Percentiles rank a stretch among this genome's conserved stretches.
Conservation (phyloP, 2,329 filamentous ascomycete species). For the Sclerotinia subarctica region DNA sequence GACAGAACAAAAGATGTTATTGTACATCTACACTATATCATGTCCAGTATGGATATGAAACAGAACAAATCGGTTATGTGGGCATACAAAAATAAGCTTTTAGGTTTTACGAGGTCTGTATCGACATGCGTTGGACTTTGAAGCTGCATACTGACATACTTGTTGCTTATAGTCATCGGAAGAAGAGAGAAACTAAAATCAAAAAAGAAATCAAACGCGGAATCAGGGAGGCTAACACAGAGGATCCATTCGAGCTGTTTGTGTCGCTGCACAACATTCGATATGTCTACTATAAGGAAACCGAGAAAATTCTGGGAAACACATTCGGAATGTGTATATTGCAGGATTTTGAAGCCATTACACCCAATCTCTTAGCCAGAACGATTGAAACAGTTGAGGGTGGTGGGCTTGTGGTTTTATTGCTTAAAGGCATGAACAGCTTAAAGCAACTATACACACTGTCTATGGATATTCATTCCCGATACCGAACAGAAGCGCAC, state of each 20-base stretch:
- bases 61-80: slow-evolving; percentile 95
- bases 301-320: slow-evolving; percentile 96
- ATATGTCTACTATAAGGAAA: slow-evolving; percentile 99
- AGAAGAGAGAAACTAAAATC: slow-evolving; percentile 97
- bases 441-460: slow-evolving; percentile 95
- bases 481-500: slow-evolving; percentile 95
- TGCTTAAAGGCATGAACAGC: slow-evolving; percentile 95
- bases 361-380: slow-evolving; percentile 90
- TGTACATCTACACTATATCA: slow-evolving; percentile 89
- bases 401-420: slow-evolving; percentile 82
- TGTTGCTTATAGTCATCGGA: slow-evolving; percentile 66
- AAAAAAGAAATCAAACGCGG: slow-evolving; percentile 97
- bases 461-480: slow-evolving; percentile 95
- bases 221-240: slow-evolving; percentile 83
- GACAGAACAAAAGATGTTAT: slow-evolving; percentile 95
- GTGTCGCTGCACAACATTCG: slow-evolving; percentile 94
- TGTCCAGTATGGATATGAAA: slow-evolving; percentile 85
- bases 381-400: slow-evolving; percentile 98
- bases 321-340: slow-evolving; percentile 98
- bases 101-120: slow-evolving; percentile 76
- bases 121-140: slow-evolving; percentile 17
- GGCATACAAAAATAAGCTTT: slow-evolving; percentile 97
- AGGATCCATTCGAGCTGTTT: slow-evolving; percentile 97
- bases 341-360: slow-evolving; percentile 96
- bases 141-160: slow-evolving; percentile 18